Evolutionary conservation across 768 basidiomycete species (phyloP).

Genomic region (Boletus speciosus): DNA sequence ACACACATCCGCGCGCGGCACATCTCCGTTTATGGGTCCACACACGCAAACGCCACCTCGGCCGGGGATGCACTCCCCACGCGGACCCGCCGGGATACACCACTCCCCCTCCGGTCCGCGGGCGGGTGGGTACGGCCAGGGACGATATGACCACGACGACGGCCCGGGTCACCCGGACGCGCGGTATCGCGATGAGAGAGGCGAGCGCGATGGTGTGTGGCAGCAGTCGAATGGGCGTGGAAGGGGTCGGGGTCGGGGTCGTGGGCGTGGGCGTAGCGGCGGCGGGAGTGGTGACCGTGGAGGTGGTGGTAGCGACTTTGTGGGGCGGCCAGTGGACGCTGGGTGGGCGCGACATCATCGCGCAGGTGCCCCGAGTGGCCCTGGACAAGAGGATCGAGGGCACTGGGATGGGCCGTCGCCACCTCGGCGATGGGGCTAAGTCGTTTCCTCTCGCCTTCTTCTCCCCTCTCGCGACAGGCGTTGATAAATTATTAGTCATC

Average conservation of each 20-base stretch:
- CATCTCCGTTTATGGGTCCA: conserved; percentile 15
- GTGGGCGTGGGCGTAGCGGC: conserved; percentile 25
- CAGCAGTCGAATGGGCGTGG: conserved; percentile 31
- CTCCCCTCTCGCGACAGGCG: neutral
- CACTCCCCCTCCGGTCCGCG: conserved; percentile 28
- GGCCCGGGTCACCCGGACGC: conserved; percentile 14
- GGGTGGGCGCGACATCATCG: conserved; percentile 32
- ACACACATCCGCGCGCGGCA: neutral
- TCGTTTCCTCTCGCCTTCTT: neutral
- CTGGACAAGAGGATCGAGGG: conserved; percentile 20
- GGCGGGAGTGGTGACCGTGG: neutral
- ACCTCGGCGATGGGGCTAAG: conserved; percentile 26
- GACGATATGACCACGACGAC: conserved; percentile 27
- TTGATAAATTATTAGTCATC: conserved; percentile 30
- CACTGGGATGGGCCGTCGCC: conserved; percentile 29
- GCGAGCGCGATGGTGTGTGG: conserved; percentile 31
- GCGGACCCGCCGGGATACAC: conserved; percentile 11
- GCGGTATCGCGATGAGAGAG: conserved; percentile 31
- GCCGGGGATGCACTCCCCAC: conserved; percentile 24
- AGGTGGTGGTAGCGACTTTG: conserved; percentile 20
- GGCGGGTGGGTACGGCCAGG: conserved; percentile 27
- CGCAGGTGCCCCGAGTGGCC: conserved; percentile 24
- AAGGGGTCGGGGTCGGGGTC: conserved; percentile 29
- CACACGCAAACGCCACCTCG: conserved; percentile 22
- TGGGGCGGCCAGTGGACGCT: conserved; percentile 44